phyloP scores from a whole-genome alignment of 2,329 filamentous ascomycete genomes.

The Claviceps pazoutovae region DNA sequence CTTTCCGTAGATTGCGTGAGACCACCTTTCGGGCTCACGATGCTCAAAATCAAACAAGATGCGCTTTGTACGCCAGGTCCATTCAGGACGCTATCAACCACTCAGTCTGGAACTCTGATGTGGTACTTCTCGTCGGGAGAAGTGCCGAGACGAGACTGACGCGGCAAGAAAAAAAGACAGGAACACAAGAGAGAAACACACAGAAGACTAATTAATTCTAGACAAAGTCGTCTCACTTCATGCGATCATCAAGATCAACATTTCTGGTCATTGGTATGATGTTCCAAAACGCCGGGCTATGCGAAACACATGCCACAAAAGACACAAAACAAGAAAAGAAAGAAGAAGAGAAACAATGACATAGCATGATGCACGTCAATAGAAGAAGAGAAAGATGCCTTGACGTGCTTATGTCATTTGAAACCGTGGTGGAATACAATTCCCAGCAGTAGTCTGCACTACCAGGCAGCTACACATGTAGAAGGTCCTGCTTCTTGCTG shows the following conservation, averaged over 20 bases:
- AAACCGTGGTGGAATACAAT: background rate
- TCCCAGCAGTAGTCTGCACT: background rate
- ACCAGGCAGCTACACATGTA: background rate
- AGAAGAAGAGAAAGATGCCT: background rate
- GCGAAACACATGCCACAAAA: background rate
- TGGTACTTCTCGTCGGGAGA: background rate
- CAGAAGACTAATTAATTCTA: background rate
- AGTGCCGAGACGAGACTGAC: background rate
- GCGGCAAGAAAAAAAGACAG: background rate
- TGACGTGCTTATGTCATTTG: background rate
- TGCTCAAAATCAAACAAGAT: background rate
- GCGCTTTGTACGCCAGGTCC: background rate
- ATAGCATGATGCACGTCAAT: background rate
- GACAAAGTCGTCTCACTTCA: conserved; percentile 4
- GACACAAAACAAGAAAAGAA: background rate
- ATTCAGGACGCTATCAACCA: background rate
- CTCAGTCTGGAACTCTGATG: background rate
- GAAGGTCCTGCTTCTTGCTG: background rate
- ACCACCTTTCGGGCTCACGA: background rate
- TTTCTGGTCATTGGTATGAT: background rate
- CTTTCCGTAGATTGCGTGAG: background rate
- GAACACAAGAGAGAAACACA: background rate
- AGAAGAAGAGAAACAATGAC: background rate
- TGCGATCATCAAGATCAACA: conserved; percentile 4
- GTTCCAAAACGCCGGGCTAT: conserved; percentile 6